A percentile compares a stretch with the other conserved stretches of the same genome.
Evolutionary conservation across 2,329 filamentous ascomycete genomes (phyloP).

Genomic region (Pseudogymnoascus verrucosus): DNA sequence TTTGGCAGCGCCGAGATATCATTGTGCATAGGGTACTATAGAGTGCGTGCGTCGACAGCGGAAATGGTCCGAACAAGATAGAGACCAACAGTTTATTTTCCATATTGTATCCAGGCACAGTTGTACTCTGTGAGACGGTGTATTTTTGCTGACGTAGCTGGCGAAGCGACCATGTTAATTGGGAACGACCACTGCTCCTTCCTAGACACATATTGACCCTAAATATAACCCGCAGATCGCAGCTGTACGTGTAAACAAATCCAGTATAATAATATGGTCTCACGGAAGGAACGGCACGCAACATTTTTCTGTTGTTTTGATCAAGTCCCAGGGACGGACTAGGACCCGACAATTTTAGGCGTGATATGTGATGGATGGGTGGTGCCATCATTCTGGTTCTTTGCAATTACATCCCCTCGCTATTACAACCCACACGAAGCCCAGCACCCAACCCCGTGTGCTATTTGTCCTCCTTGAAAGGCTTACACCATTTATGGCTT

Average conservation of each 20-base stretch:
- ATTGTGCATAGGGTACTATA: background rate
- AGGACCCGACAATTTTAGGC: background rate
- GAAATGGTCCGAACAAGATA: background rate
- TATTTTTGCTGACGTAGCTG: background rate
- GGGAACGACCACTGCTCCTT: background rate
- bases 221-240: background rate
- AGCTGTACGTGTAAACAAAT: background rate
- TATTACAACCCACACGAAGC: background rate
- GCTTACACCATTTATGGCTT: background rate
- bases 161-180: background rate
- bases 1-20: background rate
- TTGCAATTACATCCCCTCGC: background rate
- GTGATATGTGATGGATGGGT: background rate
- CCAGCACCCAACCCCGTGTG: background rate
- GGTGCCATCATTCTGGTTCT: background rate
- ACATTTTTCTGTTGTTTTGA: background rate
- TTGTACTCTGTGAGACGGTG: background rate
- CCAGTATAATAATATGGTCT: background rate
- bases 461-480: background rate
- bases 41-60: background rate
- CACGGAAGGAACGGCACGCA: background rate
- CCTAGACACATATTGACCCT: background rate
- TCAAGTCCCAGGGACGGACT: background rate
- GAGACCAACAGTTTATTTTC: background rate
- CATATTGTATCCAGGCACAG: background rate